Base-by-base conservation (phyloP, 768 basidiomycete species). In the Tubosaeta sp. region DNA sequence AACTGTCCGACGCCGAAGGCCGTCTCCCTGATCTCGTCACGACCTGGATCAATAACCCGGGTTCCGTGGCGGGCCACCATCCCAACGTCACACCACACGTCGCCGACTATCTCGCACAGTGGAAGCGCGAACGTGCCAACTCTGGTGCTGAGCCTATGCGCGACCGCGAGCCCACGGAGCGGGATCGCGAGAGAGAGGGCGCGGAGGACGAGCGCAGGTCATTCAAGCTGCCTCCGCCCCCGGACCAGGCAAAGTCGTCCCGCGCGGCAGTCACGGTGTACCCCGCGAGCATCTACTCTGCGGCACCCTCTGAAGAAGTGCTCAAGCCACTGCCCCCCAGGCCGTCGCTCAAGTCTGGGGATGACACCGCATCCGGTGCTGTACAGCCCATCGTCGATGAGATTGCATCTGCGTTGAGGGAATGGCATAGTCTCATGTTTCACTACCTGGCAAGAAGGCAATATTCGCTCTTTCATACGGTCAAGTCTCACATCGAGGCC, bases 391-490 rank as follows among this genome's bases (percentile, higher is more conserved):
- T 98, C 63, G 83, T 98, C 45, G 95, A 98, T 70, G 95, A 98
- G 73, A 95, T 98, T 57, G 91, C 95, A 0, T 95, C 92, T 8
- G 94, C 95, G 0, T 73, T 98, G 39, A 84, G 95, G 34, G 95
- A 98, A 80, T 98, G 94, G 94, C 88, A 95, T 62, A 81, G 82
- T 31, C 74, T 93, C 46, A 87, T 97, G 79, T 94, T 92, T 63
- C 86, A 86, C 55, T 94, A 96, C 67, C 85, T 98, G 36, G 86
- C 88, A 9, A 78, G 83, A 40, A 81, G 94, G 48, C 90, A 97
- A 60, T 98, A 98, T 73, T 80, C 81, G 36, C 81, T 94, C 18
- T 98, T 98, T 69, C 81, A 86, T 53, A 75, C 81, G 8, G 91
- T 98, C 48, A 82, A 83, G 51, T 86, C 87, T 46, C 92, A 95